Base-by-base conservation (phyloP, 2,329 filamentous ascomycete genomes). In the Fusarium anthophilum region DNA sequence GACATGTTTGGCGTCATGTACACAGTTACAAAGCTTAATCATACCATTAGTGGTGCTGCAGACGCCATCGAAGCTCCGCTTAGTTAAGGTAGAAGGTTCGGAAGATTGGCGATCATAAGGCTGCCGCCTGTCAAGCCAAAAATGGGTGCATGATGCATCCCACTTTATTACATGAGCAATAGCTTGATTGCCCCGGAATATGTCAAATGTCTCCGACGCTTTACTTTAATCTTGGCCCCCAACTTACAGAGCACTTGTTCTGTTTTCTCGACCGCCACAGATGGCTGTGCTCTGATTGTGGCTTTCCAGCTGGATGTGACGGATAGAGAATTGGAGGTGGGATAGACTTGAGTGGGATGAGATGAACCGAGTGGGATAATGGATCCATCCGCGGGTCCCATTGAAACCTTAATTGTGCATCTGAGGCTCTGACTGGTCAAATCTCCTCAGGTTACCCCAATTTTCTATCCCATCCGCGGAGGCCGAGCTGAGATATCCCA, bases 401-500 rank as follows among this genome's bases (percentile, higher is more conserved):
- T 28, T 2, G 17, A 44, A 67, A 55, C 43, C 32, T 32, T 45
- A 41, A 41, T 60, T 5, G n/a, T 22, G n/a, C 14, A 13, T 26
- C 0, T 2, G 8, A 32, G 2, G 1, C 4, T 13, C 2, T 28
- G 4, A 66, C 30, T 59, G 66, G 59, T 5, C 5, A 1, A 4
- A 15, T 4, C 6, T 10, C 2, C 14, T 26, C 14, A 5, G 12
- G 1, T 4, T 13, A 32, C 59, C 55, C 50, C 69, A 35, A 43
- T 55, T 44, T 43, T 48, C 41, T 17, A 48, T 59, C 41, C 59
- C 63, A 38, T 28, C 48, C 48, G 43, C 38, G 58, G 50, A 20
- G 8, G 45, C 56, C 37, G 53, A 64, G 51, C 53, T 66, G 30
- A n/a, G 37, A 37, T 47, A 78, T 76, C 76, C 66, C 73, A 72